Base-by-base conservation (phyloP, 768 basidiomycete genomes). In the Mycena venus region DNA sequence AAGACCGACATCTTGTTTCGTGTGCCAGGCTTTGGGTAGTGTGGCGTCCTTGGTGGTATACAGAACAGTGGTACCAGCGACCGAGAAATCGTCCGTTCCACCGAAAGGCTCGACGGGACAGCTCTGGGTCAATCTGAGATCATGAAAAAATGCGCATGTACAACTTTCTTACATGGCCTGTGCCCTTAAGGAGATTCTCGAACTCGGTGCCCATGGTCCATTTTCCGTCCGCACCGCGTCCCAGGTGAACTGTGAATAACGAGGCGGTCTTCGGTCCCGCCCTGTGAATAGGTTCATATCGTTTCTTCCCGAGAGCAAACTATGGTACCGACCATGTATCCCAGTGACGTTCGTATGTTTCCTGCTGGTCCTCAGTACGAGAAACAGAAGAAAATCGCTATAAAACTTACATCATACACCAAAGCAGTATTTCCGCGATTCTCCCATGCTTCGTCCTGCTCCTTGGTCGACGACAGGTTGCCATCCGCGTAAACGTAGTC, bases 41-140 rank as follows among this genome's bases (percentile, higher is more conserved):
- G 88, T 78, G 1, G 95, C 94, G 78, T 98, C 95, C 80, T 97
- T 97, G 64, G 96, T 88, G 7, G 96, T 96, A 80, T 98, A 95
- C 40, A 96, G 88, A 67, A 99, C 89, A 69, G 92, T 88, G 14
- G 87, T 86, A 3, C 85, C 80, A 6, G 93, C 94, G 32, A 95
- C 88, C 79, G 95, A 92, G 79, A 95, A 95, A 84, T 97, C 93
- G 73, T 93, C 92, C 1, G 90, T 89, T 53, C 91, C 94, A n/a
- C 96, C 96, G 76, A 97, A 96, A 9, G 96, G 95, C 79, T 95
- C 94, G 53, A 96, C 93, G 21, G 95, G 96, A 23, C 87, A 82
- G 79, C 90, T 87, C 94, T 95, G 62, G 56, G 34, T 15, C 38
- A 55, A 55, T 12, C 70, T 23, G 68, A n/a, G 51, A 58, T 44